These are phyloP conservation scores for Saccharomyces jurei DNA, from an alignment of 805 yeast genomes.

Conservation along the genomic window DNA sequence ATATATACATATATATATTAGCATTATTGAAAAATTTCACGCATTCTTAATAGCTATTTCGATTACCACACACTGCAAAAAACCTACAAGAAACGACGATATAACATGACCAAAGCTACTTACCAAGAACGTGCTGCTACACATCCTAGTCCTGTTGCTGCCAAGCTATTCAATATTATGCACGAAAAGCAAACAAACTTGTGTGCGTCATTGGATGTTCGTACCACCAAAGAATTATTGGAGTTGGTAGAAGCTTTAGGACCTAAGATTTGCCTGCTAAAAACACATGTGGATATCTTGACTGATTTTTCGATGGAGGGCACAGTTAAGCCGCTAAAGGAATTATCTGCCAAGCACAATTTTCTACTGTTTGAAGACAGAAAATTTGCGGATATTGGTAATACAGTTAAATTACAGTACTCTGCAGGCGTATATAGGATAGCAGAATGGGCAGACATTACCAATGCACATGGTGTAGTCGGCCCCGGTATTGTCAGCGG, in stretches of 20 bases:
- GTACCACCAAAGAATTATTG: constrained; percentile 68
- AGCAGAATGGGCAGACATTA: constrained; percentile 92
- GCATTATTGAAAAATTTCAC: neutral
- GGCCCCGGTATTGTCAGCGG: constrained; percentile 92
- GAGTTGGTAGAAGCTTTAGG: constrained; percentile 70
- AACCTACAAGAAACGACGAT: neutral
- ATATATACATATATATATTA: neutral
- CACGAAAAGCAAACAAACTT: constrained; percentile 74
- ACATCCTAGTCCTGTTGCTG: constrained; percentile 76
- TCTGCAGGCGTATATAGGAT: constrained; percentile 83
- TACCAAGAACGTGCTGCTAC: constrained; percentile 62
- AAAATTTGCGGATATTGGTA: constrained; percentile 97
- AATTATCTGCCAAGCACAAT: constrained; percentile 68
- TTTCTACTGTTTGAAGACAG: constrained; percentile 94
- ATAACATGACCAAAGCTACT: constrained; percentile 29
- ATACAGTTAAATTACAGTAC: constrained; percentile 92
- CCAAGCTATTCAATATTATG: constrained; percentile 64
- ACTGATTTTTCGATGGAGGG: constrained; percentile 80
- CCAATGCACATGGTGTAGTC: constrained; percentile 96
- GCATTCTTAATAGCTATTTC: neutral
- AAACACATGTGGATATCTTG: constrained; percentile 90
- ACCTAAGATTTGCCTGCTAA: constrained; percentile 83
- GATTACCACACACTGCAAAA: neutral
- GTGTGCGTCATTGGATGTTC: constrained; percentile 91
- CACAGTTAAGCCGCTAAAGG: constrained; percentile 68